These are phyloP conservation scores for Monosporozyma aerobia DNA, from an alignment of 805 yeast species.

Conservation along the genomic window DNA sequence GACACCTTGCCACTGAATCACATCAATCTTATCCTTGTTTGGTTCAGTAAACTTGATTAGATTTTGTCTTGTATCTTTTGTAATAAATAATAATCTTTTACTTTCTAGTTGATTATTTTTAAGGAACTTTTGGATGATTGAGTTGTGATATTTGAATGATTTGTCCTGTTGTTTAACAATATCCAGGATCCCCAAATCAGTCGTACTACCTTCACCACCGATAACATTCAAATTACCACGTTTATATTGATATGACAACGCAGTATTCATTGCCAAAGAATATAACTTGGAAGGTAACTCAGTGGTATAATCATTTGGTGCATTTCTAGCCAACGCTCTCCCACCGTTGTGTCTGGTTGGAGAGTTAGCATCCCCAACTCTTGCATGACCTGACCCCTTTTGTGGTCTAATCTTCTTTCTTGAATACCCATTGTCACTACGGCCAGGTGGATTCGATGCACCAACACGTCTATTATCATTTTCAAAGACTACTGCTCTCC, in stretches of 20 bases:
- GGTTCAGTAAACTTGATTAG: constrained; percentile 49
- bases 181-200: constrained; percentile 20
- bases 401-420: constrained; percentile 77
- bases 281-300: constrained; percentile 67
- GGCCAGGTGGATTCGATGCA: constrained; percentile 75
- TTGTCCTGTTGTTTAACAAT: constrained; percentile 3
- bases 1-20: constrained; percentile 65
- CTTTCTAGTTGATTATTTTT: constrained; percentile 40
- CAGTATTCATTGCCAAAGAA: constrained; percentile 66
- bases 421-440: constrained; percentile 79
- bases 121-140: constrained; percentile 37
- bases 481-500: constrained; percentile 92
- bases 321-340: constrained; percentile 78
- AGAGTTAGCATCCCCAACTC: constrained; percentile 92
- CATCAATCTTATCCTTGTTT: constrained; percentile 46
- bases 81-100: constrained; percentile 54
- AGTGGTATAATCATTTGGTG: constrained; percentile 84
- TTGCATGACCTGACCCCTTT: constrained; percentile 91
- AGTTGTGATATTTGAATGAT: background rate
- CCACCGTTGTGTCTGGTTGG: constrained; percentile 89
- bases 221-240: constrained; percentile 63
- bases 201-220: constrained; percentile 37
- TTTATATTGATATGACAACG: constrained; percentile 72
- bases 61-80: constrained; percentile 50
- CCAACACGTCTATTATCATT: constrained; percentile 86